These are phyloP conservation scores for Ophiorrhiza pumila DNA, from an alignment of 257 asterid species.

Conservation along the genomic window DNA sequence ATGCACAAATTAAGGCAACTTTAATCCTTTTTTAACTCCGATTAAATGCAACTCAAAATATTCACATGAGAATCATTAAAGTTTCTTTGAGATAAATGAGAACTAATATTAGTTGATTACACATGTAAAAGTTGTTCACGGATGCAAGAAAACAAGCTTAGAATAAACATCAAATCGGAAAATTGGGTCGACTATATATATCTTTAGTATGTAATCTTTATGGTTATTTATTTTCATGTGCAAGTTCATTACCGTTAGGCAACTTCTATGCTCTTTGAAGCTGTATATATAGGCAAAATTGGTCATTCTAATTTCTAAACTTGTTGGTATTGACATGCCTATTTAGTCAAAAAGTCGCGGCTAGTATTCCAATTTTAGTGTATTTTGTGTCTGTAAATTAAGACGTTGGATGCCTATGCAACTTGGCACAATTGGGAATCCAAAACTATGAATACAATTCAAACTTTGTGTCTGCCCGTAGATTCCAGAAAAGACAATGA, in stretches of 20 bases:
- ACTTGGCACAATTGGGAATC: background rate
- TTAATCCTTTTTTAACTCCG: background rate
- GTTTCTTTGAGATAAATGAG: background rate
- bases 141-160: background rate
- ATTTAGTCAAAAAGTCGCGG: background rate
- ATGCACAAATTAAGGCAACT: background rate
- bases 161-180: background rate
- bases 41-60: background rate
- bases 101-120: background rate
- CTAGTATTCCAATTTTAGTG: background rate
- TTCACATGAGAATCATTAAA: background rate
- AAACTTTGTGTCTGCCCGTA: background rate
- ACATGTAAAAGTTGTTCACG: no score
- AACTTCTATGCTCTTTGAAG: background rate
- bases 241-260: background rate
- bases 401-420: background rate
- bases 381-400: background rate
- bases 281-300: background rate
- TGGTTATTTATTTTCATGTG: slow-evolving; percentile 1
- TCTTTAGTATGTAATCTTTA: background rate
- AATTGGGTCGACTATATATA: background rate
- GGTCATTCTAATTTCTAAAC: background rate
- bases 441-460: background rate
- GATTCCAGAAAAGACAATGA: background rate
- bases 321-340: background rate